phyloP scores from a whole-genome alignment of 23 red algal genomes.

The Cyanidioschyzon merolae region DNA sequence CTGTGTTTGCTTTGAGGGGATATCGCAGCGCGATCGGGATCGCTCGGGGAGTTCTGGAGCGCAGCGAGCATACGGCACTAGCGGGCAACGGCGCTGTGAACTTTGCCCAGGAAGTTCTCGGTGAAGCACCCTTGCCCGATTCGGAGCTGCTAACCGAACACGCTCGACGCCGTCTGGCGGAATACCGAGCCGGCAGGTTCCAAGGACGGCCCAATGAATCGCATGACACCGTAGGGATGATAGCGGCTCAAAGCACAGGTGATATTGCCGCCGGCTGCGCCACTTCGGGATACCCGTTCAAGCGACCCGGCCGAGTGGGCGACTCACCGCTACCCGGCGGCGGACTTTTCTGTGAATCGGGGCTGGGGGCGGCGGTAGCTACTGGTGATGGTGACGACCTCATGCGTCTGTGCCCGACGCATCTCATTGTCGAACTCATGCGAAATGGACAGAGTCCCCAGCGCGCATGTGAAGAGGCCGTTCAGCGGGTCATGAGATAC shows the following conservation, averaged over 20 bases:
- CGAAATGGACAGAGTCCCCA: conserved; percentile 17
- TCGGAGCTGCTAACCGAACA: background rate
- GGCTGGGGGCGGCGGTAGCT: conserved; percentile 50
- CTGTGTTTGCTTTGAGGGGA: conserved; percentile 50
- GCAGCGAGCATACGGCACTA: conserved; percentile 43
- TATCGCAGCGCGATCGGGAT: conserved; percentile 40
- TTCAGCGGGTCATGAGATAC: background rate
- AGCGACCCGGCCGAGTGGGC: conserved; percentile 52
- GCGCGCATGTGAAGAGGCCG: background rate
- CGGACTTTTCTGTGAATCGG: conserved; percentile 36
- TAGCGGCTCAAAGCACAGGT: conserved; percentile 27
- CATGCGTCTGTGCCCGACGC: conserved; percentile 46
- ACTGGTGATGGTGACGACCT: conserved; percentile 82
- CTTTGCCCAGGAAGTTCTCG: conserved; percentile 32
- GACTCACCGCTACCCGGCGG: conserved; percentile 63
- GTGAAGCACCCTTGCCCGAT: background rate
- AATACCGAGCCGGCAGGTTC: background rate
- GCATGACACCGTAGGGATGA: conserved; percentile 87
- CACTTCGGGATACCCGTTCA: conserved; percentile 71
- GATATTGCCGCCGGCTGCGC: conserved; percentile 54
- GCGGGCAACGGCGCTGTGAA: conserved; percentile 37
- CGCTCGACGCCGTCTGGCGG: background rate
- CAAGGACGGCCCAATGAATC: background rate
- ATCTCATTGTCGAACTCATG: conserved; percentile 38
- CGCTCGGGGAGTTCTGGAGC: conserved; percentile 37